These are phyloP conservation scores for Podaxis rugospora DNA, from an alignment of 768 basidiomycete genomes.

Conservation along the genomic window DNA sequence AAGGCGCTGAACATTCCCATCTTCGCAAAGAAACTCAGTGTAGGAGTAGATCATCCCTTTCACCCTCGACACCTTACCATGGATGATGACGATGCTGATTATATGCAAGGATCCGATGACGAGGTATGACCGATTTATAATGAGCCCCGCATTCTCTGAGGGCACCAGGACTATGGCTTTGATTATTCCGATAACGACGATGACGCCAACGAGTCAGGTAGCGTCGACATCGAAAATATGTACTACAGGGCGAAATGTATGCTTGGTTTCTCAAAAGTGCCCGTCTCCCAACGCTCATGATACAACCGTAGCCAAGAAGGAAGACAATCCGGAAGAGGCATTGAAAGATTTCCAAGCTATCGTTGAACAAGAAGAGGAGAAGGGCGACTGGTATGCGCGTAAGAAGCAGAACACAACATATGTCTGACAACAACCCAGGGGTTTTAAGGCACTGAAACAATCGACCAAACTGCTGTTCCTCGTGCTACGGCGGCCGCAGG, in stretches of 20 bases:
- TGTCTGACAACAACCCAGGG: conserved; percentile 48
- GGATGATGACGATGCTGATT: conserved; percentile 94
- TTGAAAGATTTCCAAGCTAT: conserved; percentile 86
- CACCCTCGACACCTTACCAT: conserved; percentile 30
- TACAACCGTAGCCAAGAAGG: conserved; percentile 72
- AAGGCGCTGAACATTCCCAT: not conserved
- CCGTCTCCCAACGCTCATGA: conserved; percentile 1
- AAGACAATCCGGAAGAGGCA: conserved; percentile 90
- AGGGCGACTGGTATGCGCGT: conserved; percentile 80
- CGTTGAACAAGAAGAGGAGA: conserved; percentile 86
- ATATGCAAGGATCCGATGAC: conserved; percentile 87
- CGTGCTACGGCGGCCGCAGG: conserved; percentile 67
- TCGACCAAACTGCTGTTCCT: conserved; percentile 93
- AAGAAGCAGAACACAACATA: not conserved
- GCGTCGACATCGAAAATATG: conserved; percentile 93
- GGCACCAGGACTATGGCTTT: conserved; percentile 82
- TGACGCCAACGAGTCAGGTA: conserved; percentile 73
- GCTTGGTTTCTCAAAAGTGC: conserved; percentile 19
- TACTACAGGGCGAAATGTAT: conserved; percentile 97
- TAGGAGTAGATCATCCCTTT: not conserved
- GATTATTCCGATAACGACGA: conserved; percentile 94
- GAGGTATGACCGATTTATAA: conserved; percentile 45
- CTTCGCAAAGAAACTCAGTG: not conserved
- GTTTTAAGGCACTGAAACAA: conserved; percentile 98
- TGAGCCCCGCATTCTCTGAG: conserved; percentile 8